Base-by-base conservation (phyloP, 2,329 filamentous ascomycete genomes). In the Colletotrichum acutatum region DNA sequence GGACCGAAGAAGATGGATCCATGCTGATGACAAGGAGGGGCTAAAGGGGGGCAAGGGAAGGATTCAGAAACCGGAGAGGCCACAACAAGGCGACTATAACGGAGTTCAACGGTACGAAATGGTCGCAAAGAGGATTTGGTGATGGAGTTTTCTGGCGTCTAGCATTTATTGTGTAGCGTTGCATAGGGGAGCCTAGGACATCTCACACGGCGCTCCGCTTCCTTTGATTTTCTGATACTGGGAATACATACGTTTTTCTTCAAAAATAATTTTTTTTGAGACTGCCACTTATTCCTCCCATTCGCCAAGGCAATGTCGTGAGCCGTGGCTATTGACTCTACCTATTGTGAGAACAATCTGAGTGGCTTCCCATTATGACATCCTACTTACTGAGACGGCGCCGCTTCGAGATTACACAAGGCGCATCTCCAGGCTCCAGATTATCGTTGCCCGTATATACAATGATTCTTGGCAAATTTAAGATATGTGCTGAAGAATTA, bases 51-150 rank as follows among this genome's bases (percentile, higher is more conserved):
- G 77, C 5, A 84, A 81, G 67, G 78, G 79, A 6, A 89, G 88
- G 7, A 90, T 89, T 74, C 90, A 90, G 75, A 91, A 89, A 76
- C 87, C 87, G 28, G 84, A 83, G 42, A 88, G 90, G 65, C 90
- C 71, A 24, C 76, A 75, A 1, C 79, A 81, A 2, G 76, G 72
- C 4, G 84, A 85, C 90, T 80, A 90, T 90, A 82, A 93, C 88
- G 78, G 90, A 84, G 80, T 94, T 91, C 75, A 90, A 88, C 88
- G 97, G 78, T 99, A 98, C 84, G 95, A 95, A 80, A 98, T 98
- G 97, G 92, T 95, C 77, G 94, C 95, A 0, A 98, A 98, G 88
- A 89, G 97, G 80, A 99, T 99, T 78, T 99, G 97, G 97, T 98
- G 83, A 76, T 46, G 42, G 59, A 22, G 64, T 37, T 62, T 26